Percentiles rank a stretch among this genome's conserved stretches.
phyloP scores from a whole-genome alignment of 2,329 filamentous ascomycete species.

The Cyanodermella asteris region DNA sequence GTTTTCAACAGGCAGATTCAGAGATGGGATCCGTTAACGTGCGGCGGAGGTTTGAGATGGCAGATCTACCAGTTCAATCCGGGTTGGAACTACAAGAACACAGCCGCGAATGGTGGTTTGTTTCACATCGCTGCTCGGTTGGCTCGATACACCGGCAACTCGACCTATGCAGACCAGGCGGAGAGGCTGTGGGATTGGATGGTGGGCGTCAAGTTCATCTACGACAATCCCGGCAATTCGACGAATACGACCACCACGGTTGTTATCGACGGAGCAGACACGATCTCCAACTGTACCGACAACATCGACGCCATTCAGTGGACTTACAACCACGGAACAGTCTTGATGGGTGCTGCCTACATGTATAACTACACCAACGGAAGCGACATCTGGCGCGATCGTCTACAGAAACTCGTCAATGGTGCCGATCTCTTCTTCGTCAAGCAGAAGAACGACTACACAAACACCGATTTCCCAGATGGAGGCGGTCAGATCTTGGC shows the following conservation, averaged over 20 bases:
- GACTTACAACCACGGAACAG: constrained; percentile 41
- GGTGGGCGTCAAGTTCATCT: constrained; percentile 22
- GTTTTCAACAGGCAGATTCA: constrained; percentile 48
- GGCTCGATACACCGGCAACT: constrained; percentile 40
- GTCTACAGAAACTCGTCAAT: constrained; percentile 32
- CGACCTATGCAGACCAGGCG: constrained; percentile 41
- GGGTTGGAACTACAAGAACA: constrained; percentile 67
- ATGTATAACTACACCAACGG: constrained; percentile 40
- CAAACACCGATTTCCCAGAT: too few relatives aligned
- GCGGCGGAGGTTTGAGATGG: constrained; percentile 55
- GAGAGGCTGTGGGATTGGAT: constrained; percentile 42
- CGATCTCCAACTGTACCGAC: constrained; percentile 34
- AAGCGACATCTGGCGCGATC: constrained; percentile 32
- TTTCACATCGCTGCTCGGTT: constrained; percentile 66
- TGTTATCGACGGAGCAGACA: constrained; percentile 34
- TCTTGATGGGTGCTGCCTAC: constrained; percentile 36
- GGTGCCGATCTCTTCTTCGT: constrained; percentile 29
- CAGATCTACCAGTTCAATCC: constrained; percentile 61
- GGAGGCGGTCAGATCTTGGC: constrained; percentile 32
- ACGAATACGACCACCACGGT: constrained; percentile 14
- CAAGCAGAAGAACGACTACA: too few relatives aligned
- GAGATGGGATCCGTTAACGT: constrained; percentile 48
- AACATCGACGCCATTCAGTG: constrained; percentile 42
- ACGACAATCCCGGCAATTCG: too few relatives aligned
- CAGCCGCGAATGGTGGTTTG: constrained; percentile 59